Evolutionary conservation across 169 alveolate species (phyloP).

Genomic region (Plasmodium falciparum): DNA sequence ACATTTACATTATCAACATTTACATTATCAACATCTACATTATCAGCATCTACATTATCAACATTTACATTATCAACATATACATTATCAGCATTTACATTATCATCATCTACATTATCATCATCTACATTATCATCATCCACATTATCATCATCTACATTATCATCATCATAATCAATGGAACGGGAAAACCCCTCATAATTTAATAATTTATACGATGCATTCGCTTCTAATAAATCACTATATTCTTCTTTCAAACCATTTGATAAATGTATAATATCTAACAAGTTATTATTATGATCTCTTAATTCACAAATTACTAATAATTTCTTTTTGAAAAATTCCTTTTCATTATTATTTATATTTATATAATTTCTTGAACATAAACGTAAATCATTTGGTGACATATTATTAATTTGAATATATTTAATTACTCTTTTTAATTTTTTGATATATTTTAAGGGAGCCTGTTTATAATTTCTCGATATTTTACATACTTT

Average conservation of each 20-base stretch:
- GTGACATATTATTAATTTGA: constrained; percentile 11
- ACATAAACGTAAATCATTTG: not conserved
- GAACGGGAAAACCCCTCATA: no score
- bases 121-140: not conserved
- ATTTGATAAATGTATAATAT: constrained; percentile 38
- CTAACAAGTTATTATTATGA: constrained; percentile 59
- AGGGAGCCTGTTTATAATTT: constrained; percentile 7
- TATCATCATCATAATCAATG: not conserved
- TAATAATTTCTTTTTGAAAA: constrained; percentile 12
- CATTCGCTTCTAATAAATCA: not conserved
- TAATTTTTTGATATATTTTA: constrained; percentile 48
- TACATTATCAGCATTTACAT: not conserved
- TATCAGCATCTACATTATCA: not conserved
- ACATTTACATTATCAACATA: not conserved
- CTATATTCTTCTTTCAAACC: not conserved
- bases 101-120: not conserved
- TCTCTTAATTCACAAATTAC: constrained; percentile 56
- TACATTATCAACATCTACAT: no score
- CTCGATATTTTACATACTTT: constrained; percentile 1
- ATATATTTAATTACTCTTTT: constrained; percentile 31
- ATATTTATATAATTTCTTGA: not conserved
- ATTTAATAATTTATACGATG: not conserved
- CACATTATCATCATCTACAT: not conserved
- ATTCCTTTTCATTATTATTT: not conserved
- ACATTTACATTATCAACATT: not conserved